These are phyloP conservation scores for Kurtzmaniella natalensis DNA, from an alignment of 1,139 yeast genomes.

Conservation along the genomic window DNA sequence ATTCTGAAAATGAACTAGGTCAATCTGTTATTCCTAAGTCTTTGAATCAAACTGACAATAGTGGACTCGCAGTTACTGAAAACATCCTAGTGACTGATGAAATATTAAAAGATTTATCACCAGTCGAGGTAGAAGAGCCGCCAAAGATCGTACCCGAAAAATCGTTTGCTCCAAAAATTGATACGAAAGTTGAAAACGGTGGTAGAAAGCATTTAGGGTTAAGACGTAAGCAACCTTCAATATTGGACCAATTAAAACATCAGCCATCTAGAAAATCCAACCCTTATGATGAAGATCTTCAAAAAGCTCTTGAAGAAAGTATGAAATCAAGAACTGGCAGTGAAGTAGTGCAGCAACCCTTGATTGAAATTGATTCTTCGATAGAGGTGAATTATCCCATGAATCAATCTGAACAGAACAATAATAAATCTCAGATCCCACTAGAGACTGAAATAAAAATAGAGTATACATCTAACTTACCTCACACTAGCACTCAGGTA, in stretches of 20 bases:
- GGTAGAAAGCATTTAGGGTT: constrained; percentile 1
- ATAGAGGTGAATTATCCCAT: not conserved
- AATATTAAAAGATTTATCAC: not conserved
- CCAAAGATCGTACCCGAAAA: not conserved
- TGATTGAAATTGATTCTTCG: not conserved
- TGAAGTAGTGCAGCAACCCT: not conserved
- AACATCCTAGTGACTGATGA: too few species aligned
- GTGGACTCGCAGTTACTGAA: too few species aligned
- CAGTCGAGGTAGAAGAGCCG: not conserved
- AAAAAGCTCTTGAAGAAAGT: constrained; percentile 2
- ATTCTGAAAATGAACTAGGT: not conserved
- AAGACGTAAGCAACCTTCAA: constrained; percentile 1
- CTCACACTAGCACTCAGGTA: too few species aligned
- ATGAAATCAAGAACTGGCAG: constrained; percentile 12
- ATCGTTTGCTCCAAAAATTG: not conserved
- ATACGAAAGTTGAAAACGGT: not conserved
- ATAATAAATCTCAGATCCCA: too few species aligned
- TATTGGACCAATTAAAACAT: constrained; percentile 1
- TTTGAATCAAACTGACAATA: too few species aligned
- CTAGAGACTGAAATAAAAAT: too few species aligned
- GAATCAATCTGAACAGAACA: too few species aligned
- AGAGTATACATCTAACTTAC: too few species aligned
- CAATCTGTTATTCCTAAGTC: too few species aligned
- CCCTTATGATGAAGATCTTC: not conserved
- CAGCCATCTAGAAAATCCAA: not conserved